phyloP scores from a whole-genome alignment of 331 rosid genomes.

The Erythrophleum ivorense region DNA sequence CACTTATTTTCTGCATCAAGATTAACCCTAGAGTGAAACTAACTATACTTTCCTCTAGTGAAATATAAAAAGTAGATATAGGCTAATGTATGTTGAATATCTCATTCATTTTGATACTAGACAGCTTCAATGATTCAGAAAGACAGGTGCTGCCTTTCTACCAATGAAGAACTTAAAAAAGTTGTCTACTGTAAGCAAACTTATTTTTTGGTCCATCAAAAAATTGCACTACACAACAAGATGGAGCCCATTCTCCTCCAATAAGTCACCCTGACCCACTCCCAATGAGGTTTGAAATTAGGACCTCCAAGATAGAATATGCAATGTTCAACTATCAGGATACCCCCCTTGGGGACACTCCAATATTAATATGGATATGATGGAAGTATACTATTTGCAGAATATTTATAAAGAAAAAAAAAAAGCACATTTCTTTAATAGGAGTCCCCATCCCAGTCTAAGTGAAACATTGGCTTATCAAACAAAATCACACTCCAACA shows the following conservation, averaged over 20 bases:
- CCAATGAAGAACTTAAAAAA: not conserved
- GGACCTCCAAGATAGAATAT: not conserved
- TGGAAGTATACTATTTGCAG: not conserved
- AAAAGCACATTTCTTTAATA: not conserved
- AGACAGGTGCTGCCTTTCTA: not conserved
- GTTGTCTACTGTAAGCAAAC: too few relatives aligned
- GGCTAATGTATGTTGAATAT: not conserved
- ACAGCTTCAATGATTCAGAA: not conserved
- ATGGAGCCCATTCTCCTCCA: not conserved
- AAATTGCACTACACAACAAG: not conserved
- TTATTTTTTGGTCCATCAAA: too few relatives aligned
- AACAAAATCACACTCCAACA: slow-evolving; percentile 17
- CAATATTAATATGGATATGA: not conserved
- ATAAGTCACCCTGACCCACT: not conserved
- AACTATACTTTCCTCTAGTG: not conserved
- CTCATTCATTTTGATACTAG: not conserved
- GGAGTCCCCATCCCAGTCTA: not conserved
- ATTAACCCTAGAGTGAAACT: not conserved
- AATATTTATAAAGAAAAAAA: not conserved
- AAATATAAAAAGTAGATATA: not conserved
- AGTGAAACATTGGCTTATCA: slow-evolving; percentile 8
- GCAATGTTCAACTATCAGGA: not conserved
- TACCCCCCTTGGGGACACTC: not conserved
- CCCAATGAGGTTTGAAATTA: not conserved
- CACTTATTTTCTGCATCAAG: slow-evolving; percentile 26